phyloP scores from a whole-genome alignment of 768 basidiomycete genomes.

The Fomitopsis pulvina region DNA sequence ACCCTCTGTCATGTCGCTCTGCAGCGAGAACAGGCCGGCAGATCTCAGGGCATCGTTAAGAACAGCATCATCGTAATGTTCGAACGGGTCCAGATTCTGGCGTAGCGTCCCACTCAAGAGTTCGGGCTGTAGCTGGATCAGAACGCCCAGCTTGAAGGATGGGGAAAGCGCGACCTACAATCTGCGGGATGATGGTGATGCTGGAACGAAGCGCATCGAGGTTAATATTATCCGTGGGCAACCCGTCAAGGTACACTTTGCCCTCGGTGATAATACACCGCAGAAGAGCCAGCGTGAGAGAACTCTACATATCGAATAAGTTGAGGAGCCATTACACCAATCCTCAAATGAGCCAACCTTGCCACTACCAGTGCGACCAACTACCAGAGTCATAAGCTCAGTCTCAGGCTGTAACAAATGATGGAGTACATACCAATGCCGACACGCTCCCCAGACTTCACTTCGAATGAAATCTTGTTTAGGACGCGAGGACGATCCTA shows the following conservation, averaged over 20 bases:
- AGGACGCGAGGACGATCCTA: conserved; percentile 50
- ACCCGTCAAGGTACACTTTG: conserved; percentile 38
- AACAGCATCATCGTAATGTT: conserved; percentile 43
- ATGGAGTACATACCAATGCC: conserved; percentile 32
- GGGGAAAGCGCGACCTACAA: conserved; percentile 22
- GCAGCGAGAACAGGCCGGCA: conserved; percentile 38
- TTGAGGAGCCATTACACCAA: too few species aligned
- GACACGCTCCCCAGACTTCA: conserved; percentile 53
- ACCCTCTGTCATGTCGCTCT: conserved; percentile 27
- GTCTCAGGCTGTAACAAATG: not conserved
- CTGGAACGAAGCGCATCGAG: conserved; percentile 37
- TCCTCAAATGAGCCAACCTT: conserved; percentile 30
- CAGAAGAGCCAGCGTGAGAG: conserved; percentile 44
- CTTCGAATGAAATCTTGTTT: conserved; percentile 42
- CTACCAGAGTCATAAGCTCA: not conserved
- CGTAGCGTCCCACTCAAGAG: conserved; percentile 50
- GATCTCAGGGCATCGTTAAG: conserved; percentile 43
- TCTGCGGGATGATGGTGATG: conserved; percentile 40
- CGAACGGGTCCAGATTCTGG: conserved; percentile 55
- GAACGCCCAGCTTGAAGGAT: conserved; percentile 4
- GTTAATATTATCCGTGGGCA: conserved; percentile 34
- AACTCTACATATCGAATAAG: conserved; percentile 27
- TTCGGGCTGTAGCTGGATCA: conserved; percentile 31
- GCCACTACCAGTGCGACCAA: conserved; percentile 55
- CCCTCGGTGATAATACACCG: conserved; percentile 44